phyloP scores from a whole-genome alignment of 1,139 yeast genomes.

The Saccharomyces hybrid region DNA sequence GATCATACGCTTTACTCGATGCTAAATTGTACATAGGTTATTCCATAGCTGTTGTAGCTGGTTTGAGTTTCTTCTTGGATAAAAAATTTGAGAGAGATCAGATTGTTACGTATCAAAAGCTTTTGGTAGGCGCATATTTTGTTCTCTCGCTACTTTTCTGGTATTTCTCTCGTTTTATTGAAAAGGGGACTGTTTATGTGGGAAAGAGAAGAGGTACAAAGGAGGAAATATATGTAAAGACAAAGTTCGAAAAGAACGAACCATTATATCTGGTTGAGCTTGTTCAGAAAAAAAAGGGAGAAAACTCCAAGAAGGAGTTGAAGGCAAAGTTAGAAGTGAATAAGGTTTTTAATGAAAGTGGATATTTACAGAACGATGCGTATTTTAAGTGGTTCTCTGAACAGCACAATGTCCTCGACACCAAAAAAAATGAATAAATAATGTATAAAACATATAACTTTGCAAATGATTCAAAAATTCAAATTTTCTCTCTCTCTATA shows the following conservation, averaged over 20 bases:
- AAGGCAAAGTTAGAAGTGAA: slow-evolving; percentile 19
- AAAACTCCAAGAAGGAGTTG: slow-evolving; percentile 5
- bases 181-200: slow-evolving; percentile 50
- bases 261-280: slow-evolving; percentile 20
- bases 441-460: slow-evolving; percentile 2
- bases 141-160: slow-evolving; percentile 43
- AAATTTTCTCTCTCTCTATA: background rate
- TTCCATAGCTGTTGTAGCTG: slow-evolving; percentile 59
- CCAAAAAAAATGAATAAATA: slow-evolving; percentile 15
- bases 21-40: slow-evolving; percentile 64
- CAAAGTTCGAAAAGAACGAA: slow-evolving; percentile 16
- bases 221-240: slow-evolving; percentile 14
- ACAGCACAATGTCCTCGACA: slow-evolving; percentile 13
- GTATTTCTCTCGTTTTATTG: slow-evolving; percentile 43
- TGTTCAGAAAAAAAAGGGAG: slow-evolving; percentile 1
- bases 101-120: slow-evolving; percentile 35
- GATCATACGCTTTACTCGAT: slow-evolving; percentile 52
- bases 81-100: slow-evolving; percentile 46
- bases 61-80: slow-evolving; percentile 56
- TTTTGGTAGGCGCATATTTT: slow-evolving; percentile 45
- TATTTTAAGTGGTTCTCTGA: slow-evolving; percentile 25
- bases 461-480: background rate
- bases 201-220: slow-evolving; percentile 38
- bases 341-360: slow-evolving; percentile 26
- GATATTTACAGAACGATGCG: slow-evolving; percentile 25